Evolutionary conservation across 192 early-diverging fungal species (phyloP), one percentile per base, ranked within the genome.

Genomic region (Coemansia sp.): DNA sequence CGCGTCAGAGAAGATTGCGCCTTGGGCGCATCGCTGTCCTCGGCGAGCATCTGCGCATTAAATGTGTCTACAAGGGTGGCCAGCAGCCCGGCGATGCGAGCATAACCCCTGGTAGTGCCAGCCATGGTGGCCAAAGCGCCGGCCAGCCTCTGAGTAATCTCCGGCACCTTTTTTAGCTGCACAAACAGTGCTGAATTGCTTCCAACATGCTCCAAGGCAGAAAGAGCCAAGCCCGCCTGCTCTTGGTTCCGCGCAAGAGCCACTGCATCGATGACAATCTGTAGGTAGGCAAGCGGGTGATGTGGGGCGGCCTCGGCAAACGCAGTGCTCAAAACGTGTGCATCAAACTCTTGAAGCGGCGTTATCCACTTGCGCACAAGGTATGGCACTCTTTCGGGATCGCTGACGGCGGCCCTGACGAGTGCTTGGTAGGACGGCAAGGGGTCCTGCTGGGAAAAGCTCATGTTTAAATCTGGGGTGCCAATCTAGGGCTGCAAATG

Each of bases 231-330:
- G 14, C 26, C 28, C 3, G 35, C 24, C 11, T 75, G 60, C 13
- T 53, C 56, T 2, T n/a, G 11, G 1, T 41, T 53, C 18, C 10
- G 23, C 22, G 64, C 50, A 20, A 74, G 55, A 23, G 43, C 30
- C 33, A 60, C 17, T 18, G 51, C 43, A 42, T 75, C 72, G 2
- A 58, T 40, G 1, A 35, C 32, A 9, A 75, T 44, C 36, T 75
- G 72, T 36, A 52, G 28, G 39, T 41, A 60, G 8, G 28, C 72
- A 13, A 58, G 30, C 0, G 60, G 2, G 9, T 7, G 27, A 27
- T 58, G 25, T 30, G 41, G 56, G 32, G 19, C 28, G 22, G 18
- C 24, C 40, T 38, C 14, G 7, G 14, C 25, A 6, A 58, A 41
- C 0, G 39, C 39, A 19, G 5, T 27, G 17, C 18, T 18, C 5